Conservation (phyloP, 345 rosid species). For the Bretschneidera sinensis region DNA sequence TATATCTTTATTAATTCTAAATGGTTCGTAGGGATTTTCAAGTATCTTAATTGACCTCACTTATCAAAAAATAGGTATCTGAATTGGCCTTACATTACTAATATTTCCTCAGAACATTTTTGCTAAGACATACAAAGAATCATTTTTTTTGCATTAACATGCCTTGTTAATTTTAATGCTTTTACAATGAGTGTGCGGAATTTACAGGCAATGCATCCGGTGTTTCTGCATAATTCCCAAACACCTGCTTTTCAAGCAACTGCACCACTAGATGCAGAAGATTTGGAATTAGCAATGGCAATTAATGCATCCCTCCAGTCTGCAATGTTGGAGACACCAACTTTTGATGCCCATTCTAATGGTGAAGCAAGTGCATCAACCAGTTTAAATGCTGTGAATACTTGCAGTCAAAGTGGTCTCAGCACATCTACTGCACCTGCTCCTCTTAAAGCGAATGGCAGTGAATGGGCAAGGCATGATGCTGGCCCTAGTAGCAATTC, state of each 20-base stretch:
- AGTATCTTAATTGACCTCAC: no score
- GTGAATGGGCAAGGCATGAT: constrained; percentile 21
- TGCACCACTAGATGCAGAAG: constrained; percentile 61
- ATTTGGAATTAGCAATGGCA: constrained; percentile 67
- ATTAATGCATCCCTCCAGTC: constrained; percentile 75
- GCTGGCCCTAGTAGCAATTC: constrained; percentile 20
- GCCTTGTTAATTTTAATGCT: no score
- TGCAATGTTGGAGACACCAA: constrained; percentile 33
- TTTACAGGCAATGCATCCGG: constrained; percentile 59
- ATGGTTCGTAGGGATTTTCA: not conserved
- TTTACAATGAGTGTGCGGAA: not conserved
- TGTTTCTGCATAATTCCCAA: constrained; percentile 48
- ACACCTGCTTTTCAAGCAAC: constrained; percentile 45
- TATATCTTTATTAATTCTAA: no score
- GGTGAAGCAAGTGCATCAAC: constrained; percentile 46
- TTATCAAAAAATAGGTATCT: no score
- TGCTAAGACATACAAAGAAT: not conserved
- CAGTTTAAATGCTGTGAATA: constrained; percentile 23
- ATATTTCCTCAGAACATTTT: no score
- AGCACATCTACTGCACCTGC: no score
- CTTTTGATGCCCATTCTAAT: constrained; percentile 24
- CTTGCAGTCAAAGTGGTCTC: constrained; percentile 10
- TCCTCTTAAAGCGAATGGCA: no score
- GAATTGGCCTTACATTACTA: no score
- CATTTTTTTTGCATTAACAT: no score